phyloP scores from a whole-genome alignment of 208 protist genomes.

The Leishmania lainsoni region DNA sequence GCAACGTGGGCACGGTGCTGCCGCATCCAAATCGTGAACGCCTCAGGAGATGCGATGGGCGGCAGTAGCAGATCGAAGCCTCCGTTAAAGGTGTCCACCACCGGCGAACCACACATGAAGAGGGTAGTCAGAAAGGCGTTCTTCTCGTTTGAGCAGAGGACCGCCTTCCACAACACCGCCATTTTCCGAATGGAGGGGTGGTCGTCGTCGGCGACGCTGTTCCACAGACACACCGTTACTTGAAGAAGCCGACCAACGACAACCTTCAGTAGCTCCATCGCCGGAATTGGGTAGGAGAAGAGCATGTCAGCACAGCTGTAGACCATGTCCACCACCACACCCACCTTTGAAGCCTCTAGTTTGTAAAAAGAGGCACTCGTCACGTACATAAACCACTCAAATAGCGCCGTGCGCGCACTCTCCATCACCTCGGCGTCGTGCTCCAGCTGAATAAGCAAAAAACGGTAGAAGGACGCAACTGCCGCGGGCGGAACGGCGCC shows the following conservation, averaged over 20 bases:
- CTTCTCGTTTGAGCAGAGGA: conserved; percentile 35
- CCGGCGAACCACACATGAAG: conserved; percentile 12
- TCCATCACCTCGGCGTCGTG: conserved; percentile 32
- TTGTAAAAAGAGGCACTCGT: conserved; percentile 43
- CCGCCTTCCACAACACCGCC: conserved; percentile 40
- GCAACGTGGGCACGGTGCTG: conserved; percentile 14
- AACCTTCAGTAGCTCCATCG: conserved; percentile 42
- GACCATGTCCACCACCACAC: conserved; percentile 44
- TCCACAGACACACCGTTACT: conserved; percentile 41
- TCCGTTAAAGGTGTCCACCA: conserved; percentile 14
- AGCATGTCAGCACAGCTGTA: conserved; percentile 43
- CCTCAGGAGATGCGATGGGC: conserved; percentile 13
- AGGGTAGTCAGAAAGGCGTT: conserved; percentile 13
- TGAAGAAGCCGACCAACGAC: conserved; percentile 49
- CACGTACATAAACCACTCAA: conserved; percentile 73
- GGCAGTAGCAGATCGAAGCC: conserved; percentile 41
- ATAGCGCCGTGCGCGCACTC: conserved; percentile 41
- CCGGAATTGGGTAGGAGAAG: conserved; percentile 51
- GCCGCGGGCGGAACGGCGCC: conserved; percentile 43
- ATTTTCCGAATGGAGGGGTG: conserved; percentile 32
- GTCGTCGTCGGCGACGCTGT: conserved; percentile 7
- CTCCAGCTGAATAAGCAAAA: conserved; percentile 37
- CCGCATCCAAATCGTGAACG: conserved; percentile 36
- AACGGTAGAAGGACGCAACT: conserved; percentile 44
- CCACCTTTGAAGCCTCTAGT: conserved; percentile 36